A percentile compares a stretch with the other conserved stretches of the same genome.
Evolutionary conservation across 768 basidiomycete species (phyloP).

Genomic region (Amanita brunnescens): DNA sequence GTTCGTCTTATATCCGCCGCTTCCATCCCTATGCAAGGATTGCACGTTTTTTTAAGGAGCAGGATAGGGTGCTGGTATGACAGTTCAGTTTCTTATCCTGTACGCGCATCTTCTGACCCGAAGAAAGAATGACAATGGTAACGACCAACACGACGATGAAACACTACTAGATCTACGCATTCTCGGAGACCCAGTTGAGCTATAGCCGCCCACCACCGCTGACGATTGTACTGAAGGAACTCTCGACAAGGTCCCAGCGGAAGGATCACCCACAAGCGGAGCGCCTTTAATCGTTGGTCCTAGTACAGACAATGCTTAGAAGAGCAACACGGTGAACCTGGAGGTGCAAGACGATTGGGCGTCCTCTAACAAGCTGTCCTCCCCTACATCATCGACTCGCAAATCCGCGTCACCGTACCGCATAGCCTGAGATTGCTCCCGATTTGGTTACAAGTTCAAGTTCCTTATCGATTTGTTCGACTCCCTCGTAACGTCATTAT

Average conservation of each 20-base stretch:
- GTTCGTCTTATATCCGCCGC: conserved; percentile 1
- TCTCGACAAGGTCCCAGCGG: background rate
- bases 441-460: too few species aligned
- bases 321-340: background rate
- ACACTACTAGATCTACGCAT: background rate
- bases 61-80: background rate
- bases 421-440: too few species aligned
- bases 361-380: background rate
- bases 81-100: background rate
- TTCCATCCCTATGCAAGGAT: background rate
- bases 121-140: background rate
- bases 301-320: background rate
- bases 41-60: too few species aligned
- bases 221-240: background rate
- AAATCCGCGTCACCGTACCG: too few species aligned
- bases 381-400: too few species aligned
- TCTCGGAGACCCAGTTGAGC: background rate
- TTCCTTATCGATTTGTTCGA: too few species aligned
- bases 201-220: background rate
- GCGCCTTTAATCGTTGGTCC: background rate
- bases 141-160: background rate
- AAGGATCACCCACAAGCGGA: background rate
- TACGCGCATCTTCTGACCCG: background rate
- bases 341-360: background rate
- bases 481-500: too few species aligned